Conservation (phyloP, 176 grass and related monocot species). For the Aechmea fasciata region DNA sequence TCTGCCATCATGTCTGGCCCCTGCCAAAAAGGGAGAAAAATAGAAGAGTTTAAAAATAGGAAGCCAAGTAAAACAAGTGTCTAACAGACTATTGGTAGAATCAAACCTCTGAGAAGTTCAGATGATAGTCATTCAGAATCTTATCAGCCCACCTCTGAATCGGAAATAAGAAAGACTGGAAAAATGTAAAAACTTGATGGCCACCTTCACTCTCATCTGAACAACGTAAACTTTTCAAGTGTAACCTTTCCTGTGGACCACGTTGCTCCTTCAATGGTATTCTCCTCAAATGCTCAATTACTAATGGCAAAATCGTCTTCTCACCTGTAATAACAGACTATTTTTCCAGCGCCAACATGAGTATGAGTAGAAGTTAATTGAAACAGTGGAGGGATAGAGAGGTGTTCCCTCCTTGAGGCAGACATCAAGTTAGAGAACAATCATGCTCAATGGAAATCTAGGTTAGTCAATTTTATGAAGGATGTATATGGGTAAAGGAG, state of each 20-base stretch:
- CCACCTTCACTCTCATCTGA: conserved; percentile 63
- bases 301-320: conserved; percentile 63
- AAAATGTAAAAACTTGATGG: conserved; percentile 76
- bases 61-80: conserved; percentile 1
- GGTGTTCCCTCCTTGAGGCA: no score
- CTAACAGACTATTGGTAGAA: not conserved
- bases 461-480: no score
- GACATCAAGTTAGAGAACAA: no score
- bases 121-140: conserved; percentile 87
- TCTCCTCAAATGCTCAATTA: conserved; percentile 85
- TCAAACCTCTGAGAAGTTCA: conserved; percentile 84
- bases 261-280: conserved; percentile 91
- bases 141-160: conserved; percentile 91
- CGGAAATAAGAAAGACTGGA: conserved; percentile 80
- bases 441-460: no score
- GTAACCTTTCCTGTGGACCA: conserved; percentile 79
- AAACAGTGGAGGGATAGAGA: no score
- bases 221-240: conserved; percentile 81
- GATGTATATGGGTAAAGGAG: no score
- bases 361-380: conserved; percentile 16
- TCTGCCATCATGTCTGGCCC: conserved; percentile 60
- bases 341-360: conserved; percentile 25
- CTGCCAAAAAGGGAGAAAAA: conserved; percentile 35
- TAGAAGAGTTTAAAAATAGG: conserved; percentile 5
- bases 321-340: conserved; percentile 93